Evolutionary conservation across 2,329 filamentous ascomycete genomes (phyloP).

Genomic region (Pestalotiopsis fici): DNA sequence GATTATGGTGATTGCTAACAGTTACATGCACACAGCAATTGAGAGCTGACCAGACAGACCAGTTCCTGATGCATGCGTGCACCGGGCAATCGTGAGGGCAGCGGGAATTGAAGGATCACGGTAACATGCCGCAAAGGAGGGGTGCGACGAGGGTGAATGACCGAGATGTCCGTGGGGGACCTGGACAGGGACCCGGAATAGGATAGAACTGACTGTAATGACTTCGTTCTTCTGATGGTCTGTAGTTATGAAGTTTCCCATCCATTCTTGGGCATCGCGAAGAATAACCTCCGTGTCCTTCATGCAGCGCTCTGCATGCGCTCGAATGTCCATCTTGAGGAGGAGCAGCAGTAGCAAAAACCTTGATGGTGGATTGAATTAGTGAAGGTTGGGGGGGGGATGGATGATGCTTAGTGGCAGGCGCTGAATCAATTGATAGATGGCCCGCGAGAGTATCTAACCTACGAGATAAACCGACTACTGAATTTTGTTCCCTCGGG

Average conservation of each 20-base stretch:
- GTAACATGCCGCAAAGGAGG: background rate
- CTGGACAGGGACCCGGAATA: background rate
- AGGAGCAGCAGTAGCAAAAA: background rate
- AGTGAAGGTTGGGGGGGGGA: too few relatives aligned
- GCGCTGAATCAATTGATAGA: background rate
- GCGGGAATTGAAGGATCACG: background rate
- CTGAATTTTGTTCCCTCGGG: too few relatives aligned
- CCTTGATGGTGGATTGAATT: background rate
- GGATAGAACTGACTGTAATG: slow-evolving; percentile 10
- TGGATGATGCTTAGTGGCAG: background rate
- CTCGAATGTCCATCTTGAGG: slow-evolving; percentile 3
- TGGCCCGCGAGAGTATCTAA: background rate
- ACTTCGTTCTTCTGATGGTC: slow-evolving; percentile 12
- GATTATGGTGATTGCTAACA: background rate
- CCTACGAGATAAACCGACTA: background rate
- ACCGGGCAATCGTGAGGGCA: background rate
- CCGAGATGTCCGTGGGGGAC: background rate
- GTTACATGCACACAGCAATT: background rate
- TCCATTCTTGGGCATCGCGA: slow-evolving; percentile 8
- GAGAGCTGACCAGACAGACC: background rate
- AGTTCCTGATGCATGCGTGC: background rate
- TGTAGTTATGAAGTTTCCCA: slow-evolving; percentile 10
- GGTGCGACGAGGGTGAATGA: background rate
- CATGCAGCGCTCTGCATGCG: slow-evolving; percentile 5
- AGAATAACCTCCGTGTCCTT: slow-evolving; percentile 11